Base-by-base conservation (phyloP, 192 early-diverging fungal species). In the Thamnidium elegans region DNA sequence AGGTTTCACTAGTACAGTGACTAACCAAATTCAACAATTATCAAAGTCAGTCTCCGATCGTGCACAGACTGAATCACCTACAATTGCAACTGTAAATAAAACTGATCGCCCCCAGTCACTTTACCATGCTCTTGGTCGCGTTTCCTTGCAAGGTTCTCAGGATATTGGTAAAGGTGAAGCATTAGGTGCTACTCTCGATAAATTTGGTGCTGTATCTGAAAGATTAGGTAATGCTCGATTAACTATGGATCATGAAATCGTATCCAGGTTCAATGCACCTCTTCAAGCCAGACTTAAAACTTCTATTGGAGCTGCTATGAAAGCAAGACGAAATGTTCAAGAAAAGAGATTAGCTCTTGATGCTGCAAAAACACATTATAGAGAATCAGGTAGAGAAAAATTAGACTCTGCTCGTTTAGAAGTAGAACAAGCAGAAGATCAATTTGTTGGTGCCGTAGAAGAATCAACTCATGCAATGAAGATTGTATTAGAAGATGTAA, bases 401-500 rank as follows among this genome's bases (percentile, higher is more conserved):
- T 85, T 81, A 8, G 92, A 94, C 42, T 84, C 75, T 34, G 80
- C 81, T 15, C 82, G 92, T 17, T 66, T 79, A 4, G 92, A 95
- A 60, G 89, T 95, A 17, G 90, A 93, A 69, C 70, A 81, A 26
- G 86, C 91, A 11, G 94, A 97, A 74, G 95, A 96, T 79, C 84
- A 88, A 48, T 96, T 96, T 84, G 91, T 96, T 14, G 89, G 87
- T 3, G 87, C 90, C 13, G 86, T 97, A 14, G 93, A 96, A 70
- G 92, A 96, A 66, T 89, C 92, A 8, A 97, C 92, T 77, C 86
- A 79, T 10, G 84, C 94, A 61, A 97, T 97, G 95, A 90, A 87
- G 64, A 71, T 86, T 21, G 90, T 95, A 20, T 85, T 96, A 23
- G 93, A 92, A 69, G 89, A 75, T 72, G 79, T 56, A 56, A 56